Evolutionary conservation across 2,329 filamentous ascomycete genomes (phyloP).

Genomic region (Fusarium concolor): DNA sequence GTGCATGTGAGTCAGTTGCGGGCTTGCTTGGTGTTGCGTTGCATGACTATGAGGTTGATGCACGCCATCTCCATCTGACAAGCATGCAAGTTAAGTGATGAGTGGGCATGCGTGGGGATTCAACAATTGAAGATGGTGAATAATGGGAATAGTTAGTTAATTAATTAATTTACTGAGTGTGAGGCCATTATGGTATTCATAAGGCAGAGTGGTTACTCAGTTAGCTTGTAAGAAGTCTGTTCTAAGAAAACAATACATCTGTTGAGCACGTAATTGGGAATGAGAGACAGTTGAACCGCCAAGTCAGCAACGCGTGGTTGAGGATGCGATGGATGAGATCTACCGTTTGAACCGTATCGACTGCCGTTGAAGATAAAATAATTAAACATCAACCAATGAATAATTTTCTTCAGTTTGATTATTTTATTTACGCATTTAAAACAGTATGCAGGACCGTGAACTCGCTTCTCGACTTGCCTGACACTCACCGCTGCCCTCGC

Average conservation of each 20-base stretch:
- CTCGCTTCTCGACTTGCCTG: too few relatives aligned
- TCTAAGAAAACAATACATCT: too few relatives aligned
- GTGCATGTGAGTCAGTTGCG: slow-evolving; percentile 37
- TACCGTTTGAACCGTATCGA: slow-evolving; percentile 18
- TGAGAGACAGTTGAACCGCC: neutral
- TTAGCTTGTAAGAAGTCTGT: too few relatives aligned
- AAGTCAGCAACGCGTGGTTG: neutral
- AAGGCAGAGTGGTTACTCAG: too few relatives aligned
- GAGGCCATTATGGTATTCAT: too few relatives aligned
- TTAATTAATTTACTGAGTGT: too few relatives aligned
- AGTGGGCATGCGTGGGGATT: slow-evolving; percentile 5
- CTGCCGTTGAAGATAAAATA: neutral
- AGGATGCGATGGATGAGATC: neutral
- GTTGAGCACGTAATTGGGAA: neutral
- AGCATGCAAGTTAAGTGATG: neutral
- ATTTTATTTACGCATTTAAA: too few relatives aligned
- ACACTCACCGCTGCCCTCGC: slow-evolving; percentile 30
- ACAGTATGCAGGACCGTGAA: slow-evolving; percentile 36
- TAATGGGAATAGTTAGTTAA: neutral
- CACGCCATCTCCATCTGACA: neutral
- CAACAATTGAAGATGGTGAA: slow-evolving; percentile 11
- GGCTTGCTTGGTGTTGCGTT: slow-evolving; percentile 9
- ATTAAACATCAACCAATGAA: slow-evolving; percentile 15
- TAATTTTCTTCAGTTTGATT: neutral
- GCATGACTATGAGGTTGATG: slow-evolving; percentile 7